A percentile compares a stretch with the other conserved stretches of the same genome.
Evolutionary conservation across 352 stramenopile genomes (phyloP).

Genomic region (Globisporangium sylvaticum): DNA sequence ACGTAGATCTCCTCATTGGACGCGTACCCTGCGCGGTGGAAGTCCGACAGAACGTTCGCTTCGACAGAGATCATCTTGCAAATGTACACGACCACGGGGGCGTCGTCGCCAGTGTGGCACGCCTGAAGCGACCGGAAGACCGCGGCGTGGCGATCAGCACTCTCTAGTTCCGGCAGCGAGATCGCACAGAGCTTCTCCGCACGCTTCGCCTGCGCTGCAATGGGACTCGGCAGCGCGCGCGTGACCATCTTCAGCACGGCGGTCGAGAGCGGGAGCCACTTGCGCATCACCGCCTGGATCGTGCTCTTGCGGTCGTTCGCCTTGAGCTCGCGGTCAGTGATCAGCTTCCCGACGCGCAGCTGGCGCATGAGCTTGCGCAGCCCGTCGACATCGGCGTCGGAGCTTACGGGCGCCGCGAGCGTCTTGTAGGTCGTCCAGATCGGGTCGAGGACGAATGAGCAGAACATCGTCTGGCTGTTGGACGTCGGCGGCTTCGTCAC

Average conservation of each 20-base stretch:
- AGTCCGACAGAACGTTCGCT: conserved; percentile 80
- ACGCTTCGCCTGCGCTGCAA: conserved; percentile 64
- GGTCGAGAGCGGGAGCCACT: conserved; percentile 87
- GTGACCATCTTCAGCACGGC: conserved; percentile 91
- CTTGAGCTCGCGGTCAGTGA: conserved; percentile 71
- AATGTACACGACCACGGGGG: conserved; percentile 86
- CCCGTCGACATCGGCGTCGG: conserved; percentile 42
- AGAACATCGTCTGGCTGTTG: conserved; percentile 88
- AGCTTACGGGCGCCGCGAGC: conserved; percentile 35
- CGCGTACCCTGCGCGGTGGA: conserved; percentile 37
- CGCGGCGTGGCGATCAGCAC: conserved; percentile 25
- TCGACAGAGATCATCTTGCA: conserved; percentile 92
- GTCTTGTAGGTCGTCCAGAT: conserved; percentile 89
- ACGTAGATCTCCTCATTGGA: conserved; percentile 83
- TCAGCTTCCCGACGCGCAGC: conserved; percentile 56
- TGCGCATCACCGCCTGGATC: conserved; percentile 77
- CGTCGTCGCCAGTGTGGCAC: conserved; percentile 52
- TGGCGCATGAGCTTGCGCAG: conserved; percentile 67
- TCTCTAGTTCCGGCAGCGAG: conserved; percentile 24
- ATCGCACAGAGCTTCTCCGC: conserved; percentile 67
- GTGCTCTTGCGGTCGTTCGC: conserved; percentile 57
- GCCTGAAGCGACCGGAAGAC: conserved; percentile 51
- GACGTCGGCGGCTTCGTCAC: conserved; percentile 70
- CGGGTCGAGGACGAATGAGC: conserved; percentile 88
- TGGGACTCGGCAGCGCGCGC: conserved; percentile 71